Evolutionary conservation across 108 stramenopile genomes (phyloP), one percentile per base, ranked within the genome.

Genomic region (Cyclotella atomus): DNA sequence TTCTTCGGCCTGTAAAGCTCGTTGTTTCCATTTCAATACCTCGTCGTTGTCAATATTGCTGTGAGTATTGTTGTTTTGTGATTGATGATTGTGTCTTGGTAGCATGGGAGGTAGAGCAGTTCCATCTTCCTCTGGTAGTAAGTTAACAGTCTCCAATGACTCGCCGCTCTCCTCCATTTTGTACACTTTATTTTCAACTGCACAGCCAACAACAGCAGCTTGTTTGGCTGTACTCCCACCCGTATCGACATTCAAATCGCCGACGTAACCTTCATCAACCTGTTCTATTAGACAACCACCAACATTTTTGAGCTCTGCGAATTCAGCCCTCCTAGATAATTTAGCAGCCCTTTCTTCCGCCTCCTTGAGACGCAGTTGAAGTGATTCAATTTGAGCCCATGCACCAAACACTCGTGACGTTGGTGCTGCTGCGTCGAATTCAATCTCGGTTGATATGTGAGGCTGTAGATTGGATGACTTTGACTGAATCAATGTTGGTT

Each of bases 371-470:
- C 30, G 56, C 1, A 15, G 14, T 59, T 59, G 29, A 16, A 59
- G 30, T 15, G 25, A 30, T 33, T 59, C 56, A 32, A 59, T 59
- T 59, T 59, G 56, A 3, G 56, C 56, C 56, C 56, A 59, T 59
- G 56, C 56, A 6, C 56, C 56, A 32, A 59, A 59, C 3, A 59
- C 38, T 41, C n/a, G n/a, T n/a, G n/a, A n/a, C n/a, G n/a, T n/a
- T n/a, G n/a, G n/a, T n/a, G n/a, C n/a, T n/a, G n/a, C n/a, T n/a
- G n/a, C n/a, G n/a, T n/a, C n/a, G n/a, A n/a, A n/a, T n/a, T n/a
- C n/a, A n/a, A n/a, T n/a, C n/a, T n/a, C n/a, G n/a, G n/a, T n/a
- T n/a, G n/a, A n/a, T n/a, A n/a, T n/a, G n/a, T n/a, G n/a, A n/a
- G n/a, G n/a, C n/a, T n/a, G n/a, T n/a, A n/a, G n/a, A n/a, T n/a